Base-by-base conservation (phyloP, 345 rosid species). In the Eucalyptus erythrocorys region DNA sequence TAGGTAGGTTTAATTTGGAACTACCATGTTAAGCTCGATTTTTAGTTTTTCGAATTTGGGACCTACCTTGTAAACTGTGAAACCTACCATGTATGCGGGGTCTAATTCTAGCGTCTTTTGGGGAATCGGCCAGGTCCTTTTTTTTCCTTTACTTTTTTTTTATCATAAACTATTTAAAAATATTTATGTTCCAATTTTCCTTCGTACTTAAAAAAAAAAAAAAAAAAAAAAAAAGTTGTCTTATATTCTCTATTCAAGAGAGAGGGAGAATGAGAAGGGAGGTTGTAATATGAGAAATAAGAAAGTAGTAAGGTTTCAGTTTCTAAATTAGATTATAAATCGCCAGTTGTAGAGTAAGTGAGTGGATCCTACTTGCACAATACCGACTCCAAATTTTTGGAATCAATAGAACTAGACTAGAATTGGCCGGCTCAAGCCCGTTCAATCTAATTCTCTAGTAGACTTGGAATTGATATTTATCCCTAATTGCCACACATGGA, bases 321-420 rank as follows among this genome's bases (percentile, higher is more conserved):
- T n/a, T n/a, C 37, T 14, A n/a, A 64, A 64, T n/a, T 4, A 64
- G 3, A 9, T 64, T 64, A 37, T 12, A 64, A 14, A 7, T 6
- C 0, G 2, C 21, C 37, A n/a, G 0, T 64, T n/a, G 5, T 0
- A 16, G 1, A 17, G 37, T 64, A 2, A 1, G 76, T 14, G 10
- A 30, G 3, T 26, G 64, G 53, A 49, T 15, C 53, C 3, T 16
- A 6, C 53, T 49, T 49, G 53, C 53, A 49, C 1, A n/a, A 0
- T 27, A 61, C 68, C 4, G 1, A 13, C 26, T 26, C n/a, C 14
- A 59, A 59, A 59, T 5, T 26, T 59, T 27, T 57, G 34, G 32
- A 61, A 61, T 14, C 32, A 30, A 57, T 57, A 17, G 14, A 61
- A 27, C 64, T 27, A 61, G 34, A 59, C 4, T 14, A 27, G 32